A percentile compares a stretch with the other conserved stretches of the same genome.
Conservation (phyloP, 225 moss, liverwort and hornwort genomes). For the Lunularia cruciata region DNA sequence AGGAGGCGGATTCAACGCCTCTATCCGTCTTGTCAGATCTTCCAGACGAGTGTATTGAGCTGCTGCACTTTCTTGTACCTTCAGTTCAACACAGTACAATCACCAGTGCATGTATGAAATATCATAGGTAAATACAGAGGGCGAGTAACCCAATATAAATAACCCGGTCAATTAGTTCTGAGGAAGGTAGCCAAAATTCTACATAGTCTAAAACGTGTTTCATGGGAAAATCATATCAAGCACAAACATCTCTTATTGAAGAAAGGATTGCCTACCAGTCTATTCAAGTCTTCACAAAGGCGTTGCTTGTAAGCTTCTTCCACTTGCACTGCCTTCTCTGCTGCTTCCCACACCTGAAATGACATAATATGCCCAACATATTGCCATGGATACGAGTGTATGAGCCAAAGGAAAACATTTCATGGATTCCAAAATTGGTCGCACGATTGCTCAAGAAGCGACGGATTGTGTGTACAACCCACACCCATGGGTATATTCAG, state of each 20-base stretch:
- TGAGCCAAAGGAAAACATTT: too few species aligned
- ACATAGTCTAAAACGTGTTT: background rate
- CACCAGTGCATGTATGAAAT: background rate
- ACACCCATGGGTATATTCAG: too few species aligned
- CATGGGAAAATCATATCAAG: background rate
- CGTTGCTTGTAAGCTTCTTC: slow-evolving; percentile 79
- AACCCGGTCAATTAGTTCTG: too few species aligned
- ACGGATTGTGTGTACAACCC: too few species aligned
- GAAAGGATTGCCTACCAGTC: slow-evolving; percentile 70
- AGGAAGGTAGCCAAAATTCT: too few species aligned
- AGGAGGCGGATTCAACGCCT: slow-evolving; percentile 80
- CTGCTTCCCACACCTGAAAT: slow-evolving; percentile 73
- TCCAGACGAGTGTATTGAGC: slow-evolving; percentile 87
- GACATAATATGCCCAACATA: background rate
- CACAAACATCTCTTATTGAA: background rate
- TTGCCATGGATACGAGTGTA: background rate
- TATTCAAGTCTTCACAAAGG: slow-evolving; percentile 90
- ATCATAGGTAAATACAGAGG: background rate
- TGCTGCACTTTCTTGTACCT: slow-evolving; percentile 99
- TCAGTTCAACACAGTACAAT: slow-evolving; percentile 10
- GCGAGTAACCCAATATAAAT: too few species aligned
- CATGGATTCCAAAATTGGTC: too few species aligned
- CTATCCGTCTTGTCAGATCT: slow-evolving; percentile 84
- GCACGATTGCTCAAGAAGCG: too few species aligned
- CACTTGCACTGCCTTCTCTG: slow-evolving; percentile 67